Base-by-base conservation (phyloP, 1,284 basidiomycete genomes). In the Farysia itapuensis region DNA sequence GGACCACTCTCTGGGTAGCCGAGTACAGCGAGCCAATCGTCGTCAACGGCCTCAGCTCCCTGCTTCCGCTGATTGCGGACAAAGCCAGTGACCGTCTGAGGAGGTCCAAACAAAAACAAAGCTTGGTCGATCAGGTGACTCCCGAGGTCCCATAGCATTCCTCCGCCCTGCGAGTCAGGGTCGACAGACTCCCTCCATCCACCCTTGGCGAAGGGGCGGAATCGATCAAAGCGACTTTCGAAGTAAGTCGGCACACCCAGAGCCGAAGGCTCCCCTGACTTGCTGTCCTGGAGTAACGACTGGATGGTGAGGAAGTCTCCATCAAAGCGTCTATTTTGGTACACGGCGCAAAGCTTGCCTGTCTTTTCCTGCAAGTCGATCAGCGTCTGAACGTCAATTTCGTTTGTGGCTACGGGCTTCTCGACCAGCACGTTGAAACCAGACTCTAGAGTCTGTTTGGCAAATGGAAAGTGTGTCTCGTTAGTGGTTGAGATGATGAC, bases 401-500 rank as follows among this genome's bases (percentile, higher is more conserved):
- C 35, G 37, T 51, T 45, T 21, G 66, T 56, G 0, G 70, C 64
- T 18, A 72, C 56, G 16, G 74, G 74, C 48, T 75, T 75, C 35
- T 75, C 74, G 28, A 74, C 66, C 9, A 75, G 50, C 8, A 75
- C 74, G 39, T 75, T 73, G 48, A 65, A 64, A 14, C 68, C 68
- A 2, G 58, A 30, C 30, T 70, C 46, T 26, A 75, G 60, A 3
- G 72, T 64, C 8, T 57, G 46, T 42, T 70, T 66, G 20, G 74
- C 74, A 34, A 72, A 68, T 14, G 64, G 60, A 25, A 64, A 63
- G 42, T 75, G 74, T 13, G 71, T 72, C 15, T 56, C 59, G 53
- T 74, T 74, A 39, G 65, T 57, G n/a, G 70, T 72, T 8, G 72
- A 72, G 40, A 75, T 60, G 26, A 75, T 58, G 45, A 74, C 63